Conservation (phyloP, 331 rosid genomes). For the Pyracantha coccinea region DNA sequence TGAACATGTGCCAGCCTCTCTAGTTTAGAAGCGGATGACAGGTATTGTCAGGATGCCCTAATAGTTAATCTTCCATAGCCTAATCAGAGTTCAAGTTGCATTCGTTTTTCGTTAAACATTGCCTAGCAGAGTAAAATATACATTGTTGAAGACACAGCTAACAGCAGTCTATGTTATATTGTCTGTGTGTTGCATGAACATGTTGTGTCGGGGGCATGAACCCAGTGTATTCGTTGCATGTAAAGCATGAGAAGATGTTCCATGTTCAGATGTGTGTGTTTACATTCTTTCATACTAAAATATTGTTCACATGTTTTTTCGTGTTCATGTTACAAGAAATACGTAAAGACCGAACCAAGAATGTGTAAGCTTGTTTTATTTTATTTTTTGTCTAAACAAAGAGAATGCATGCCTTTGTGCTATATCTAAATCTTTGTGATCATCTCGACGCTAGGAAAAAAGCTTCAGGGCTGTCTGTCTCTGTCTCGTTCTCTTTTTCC, state of each 20-base stretch:
- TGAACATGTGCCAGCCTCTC: constrained; percentile 9
- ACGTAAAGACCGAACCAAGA: not conserved
- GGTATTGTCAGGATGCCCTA: not conserved
- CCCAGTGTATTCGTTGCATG: not conserved
- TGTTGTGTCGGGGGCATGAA: not conserved
- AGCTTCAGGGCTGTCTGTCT: not conserved
- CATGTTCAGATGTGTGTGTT: not conserved
- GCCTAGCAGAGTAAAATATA: not conserved
- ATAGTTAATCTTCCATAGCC: not conserved
- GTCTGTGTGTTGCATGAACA: not conserved
- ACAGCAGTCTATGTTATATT: not conserved
- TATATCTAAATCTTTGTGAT: not conserved
- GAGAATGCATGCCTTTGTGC: not conserved
- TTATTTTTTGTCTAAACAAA: not conserved
- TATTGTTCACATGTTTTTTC: not conserved
- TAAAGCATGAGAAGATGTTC: not conserved
- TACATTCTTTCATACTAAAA: not conserved
- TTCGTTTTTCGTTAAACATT: not conserved
- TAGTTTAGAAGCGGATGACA: constrained; percentile 8
- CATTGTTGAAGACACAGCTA: not conserved
- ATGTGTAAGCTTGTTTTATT: not conserved
- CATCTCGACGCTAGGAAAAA: not conserved
- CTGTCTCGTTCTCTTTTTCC: not conserved
- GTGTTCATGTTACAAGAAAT: not conserved
- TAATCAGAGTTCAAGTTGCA: not conserved